Evolutionary conservation across 805 yeast species (phyloP).

Genomic region (Saccharomycopsis javanensis): DNA sequence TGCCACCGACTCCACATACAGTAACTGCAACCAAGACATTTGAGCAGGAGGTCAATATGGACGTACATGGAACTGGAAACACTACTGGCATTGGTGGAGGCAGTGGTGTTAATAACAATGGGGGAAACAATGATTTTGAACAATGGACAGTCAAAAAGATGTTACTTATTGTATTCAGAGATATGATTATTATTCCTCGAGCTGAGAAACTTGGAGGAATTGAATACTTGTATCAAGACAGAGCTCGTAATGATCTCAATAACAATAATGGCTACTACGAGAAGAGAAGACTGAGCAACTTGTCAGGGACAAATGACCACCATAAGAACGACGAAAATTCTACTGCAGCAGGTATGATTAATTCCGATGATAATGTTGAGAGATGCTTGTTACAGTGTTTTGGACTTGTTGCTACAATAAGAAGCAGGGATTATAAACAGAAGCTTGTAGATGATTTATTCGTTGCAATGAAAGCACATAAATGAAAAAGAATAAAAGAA

Average conservation of each 20-base stretch:
- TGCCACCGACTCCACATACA: not conserved
- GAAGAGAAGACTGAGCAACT: not conserved
- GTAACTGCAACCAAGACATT: not conserved
- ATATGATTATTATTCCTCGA: slow-evolving; percentile 42
- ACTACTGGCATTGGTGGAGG: not conserved
- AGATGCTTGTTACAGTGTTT: slow-evolving; percentile 48
- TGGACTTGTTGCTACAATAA: slow-evolving; percentile 44
- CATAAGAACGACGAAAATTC: slow-evolving; percentile 30
- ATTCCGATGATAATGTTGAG: not conserved
- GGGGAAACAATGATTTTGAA: not conserved
- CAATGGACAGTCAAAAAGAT: slow-evolving; percentile 28
- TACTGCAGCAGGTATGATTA: not conserved
- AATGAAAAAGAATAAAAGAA: not conserved
- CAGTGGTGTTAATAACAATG: not conserved
- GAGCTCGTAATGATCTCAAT: not conserved
- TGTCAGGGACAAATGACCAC: slow-evolving; percentile 16
- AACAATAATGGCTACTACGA: not conserved
- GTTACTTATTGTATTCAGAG: slow-evolving; percentile 40
- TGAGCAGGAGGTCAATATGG: not conserved
- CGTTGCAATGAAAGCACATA: slow-evolving; percentile 11
- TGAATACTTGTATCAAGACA: not conserved
- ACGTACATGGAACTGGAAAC: not conserved
- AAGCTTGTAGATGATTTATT: slow-evolving; percentile 46
- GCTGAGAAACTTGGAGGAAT: slow-evolving; percentile 33
- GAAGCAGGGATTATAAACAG: slow-evolving; percentile 47